phyloP scores from a whole-genome alignment of 768 basidiomycete species.

The Trametes punicea region DNA sequence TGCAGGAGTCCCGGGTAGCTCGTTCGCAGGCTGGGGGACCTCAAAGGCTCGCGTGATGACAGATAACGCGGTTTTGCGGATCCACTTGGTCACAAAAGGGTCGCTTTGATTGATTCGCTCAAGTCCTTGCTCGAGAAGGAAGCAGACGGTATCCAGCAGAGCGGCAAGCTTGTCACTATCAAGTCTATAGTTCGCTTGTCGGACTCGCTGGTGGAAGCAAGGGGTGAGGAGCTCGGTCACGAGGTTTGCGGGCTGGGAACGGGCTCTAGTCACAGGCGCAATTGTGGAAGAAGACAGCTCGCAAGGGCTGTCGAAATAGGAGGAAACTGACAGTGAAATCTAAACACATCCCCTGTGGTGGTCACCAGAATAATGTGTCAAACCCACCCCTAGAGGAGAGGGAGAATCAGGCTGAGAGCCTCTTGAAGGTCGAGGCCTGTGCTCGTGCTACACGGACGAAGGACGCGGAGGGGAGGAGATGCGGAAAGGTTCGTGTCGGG shows the following conservation, averaged over 20 bases:
- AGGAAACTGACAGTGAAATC: not conserved
- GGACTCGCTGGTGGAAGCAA: not conserved
- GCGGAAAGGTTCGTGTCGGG: no score
- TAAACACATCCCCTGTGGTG: not conserved
- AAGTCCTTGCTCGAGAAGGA: not conserved
- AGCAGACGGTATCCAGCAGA: not conserved
- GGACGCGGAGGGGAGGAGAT: no score
- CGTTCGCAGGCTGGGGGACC: no score
- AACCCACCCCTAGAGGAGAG: no score
- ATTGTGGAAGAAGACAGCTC: not conserved
- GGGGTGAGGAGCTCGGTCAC: no score
- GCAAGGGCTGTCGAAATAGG: not conserved
- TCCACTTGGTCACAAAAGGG: not conserved
- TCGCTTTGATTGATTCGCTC: not conserved
- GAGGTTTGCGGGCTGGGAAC: no score
- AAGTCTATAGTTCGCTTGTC: not conserved
- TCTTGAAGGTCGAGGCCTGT: not conserved
- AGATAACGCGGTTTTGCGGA: not conserved
- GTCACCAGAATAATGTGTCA: no score
- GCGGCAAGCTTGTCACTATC: not conserved
- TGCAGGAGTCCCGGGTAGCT: no score
- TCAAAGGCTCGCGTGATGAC: not conserved
- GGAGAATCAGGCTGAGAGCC: not conserved
- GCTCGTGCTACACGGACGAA: no score
- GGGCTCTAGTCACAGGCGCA: no score